A percentile compares a stretch with the other conserved stretches of the same genome.
These are phyloP conservation scores for Phyllosticta ampelicida DNA, from an alignment of 2,329 filamentous ascomycete genomes.

Conservation along the genomic window DNA sequence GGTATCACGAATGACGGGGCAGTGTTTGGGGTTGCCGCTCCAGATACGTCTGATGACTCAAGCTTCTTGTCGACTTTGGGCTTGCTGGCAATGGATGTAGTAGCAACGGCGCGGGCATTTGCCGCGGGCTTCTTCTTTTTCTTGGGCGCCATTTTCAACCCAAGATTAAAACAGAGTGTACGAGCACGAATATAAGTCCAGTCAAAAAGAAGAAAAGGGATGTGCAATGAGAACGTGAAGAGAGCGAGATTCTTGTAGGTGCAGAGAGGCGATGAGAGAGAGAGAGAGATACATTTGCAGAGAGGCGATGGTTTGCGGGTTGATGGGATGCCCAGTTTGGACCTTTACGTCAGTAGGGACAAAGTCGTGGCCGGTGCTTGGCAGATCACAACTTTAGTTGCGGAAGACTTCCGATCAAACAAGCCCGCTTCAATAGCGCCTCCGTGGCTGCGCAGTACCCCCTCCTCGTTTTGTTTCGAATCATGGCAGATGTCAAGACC, in stretches of 20 bases:
- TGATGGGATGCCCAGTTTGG: background rate
- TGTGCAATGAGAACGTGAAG: background rate
- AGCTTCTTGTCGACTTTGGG: slow-evolving; percentile 41
- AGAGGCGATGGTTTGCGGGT: background rate
- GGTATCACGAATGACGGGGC: background rate
- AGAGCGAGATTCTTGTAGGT: background rate
- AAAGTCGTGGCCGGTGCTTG: background rate
- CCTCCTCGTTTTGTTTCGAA: background rate
- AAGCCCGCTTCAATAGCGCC: background rate
- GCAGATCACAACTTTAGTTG: slow-evolving; percentile 6
- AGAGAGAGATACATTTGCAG: background rate
- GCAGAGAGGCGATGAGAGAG: background rate
- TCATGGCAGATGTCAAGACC: slow-evolving; percentile 28
- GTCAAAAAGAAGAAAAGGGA: background rate
- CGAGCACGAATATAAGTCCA: background rate
- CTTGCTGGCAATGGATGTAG: slow-evolving; percentile 82
- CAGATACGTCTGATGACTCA: slow-evolving; percentile 16
- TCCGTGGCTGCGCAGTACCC: background rate
- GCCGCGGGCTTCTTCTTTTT: slow-evolving; percentile 87
- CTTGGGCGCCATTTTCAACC: slow-evolving; percentile 58
- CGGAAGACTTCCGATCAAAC: slow-evolving; percentile 6
- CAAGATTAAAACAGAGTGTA: background rate
- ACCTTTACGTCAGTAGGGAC: background rate
- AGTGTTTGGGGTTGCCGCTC: slow-evolving; percentile 10
- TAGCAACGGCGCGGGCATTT: slow-evolving; percentile 88